phyloP scores from a whole-genome alignment of 2,329 filamentous ascomycete genomes.

The Penicillium frequentans region DNA sequence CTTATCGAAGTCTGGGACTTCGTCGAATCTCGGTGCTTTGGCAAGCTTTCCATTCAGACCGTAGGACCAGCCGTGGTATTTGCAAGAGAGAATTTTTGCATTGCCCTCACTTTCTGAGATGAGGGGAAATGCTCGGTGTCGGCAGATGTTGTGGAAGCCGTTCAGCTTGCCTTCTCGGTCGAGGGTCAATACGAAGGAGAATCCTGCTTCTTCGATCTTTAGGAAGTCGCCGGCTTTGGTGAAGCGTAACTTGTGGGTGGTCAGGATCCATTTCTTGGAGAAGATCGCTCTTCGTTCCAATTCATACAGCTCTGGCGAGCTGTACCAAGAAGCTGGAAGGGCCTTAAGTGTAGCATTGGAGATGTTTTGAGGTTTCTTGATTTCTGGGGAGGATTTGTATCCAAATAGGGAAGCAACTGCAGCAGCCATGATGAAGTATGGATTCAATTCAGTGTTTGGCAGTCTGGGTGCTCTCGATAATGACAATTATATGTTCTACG shows the following conservation, averaged over 20 bases:
- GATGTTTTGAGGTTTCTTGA: not conserved
- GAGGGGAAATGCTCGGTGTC: conserved; percentile 59
- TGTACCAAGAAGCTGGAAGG: conserved; percentile 18
- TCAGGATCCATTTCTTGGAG: conserved; percentile 18
- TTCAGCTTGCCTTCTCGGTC: conserved; percentile 55
- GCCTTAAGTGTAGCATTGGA: conserved; percentile 9
- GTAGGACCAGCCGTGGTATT: conserved; percentile 63
- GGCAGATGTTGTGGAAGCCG: conserved; percentile 61
- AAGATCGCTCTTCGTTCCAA: conserved; percentile 18
- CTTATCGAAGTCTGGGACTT: conserved; percentile 51
- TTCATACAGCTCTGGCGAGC: conserved; percentile 15
- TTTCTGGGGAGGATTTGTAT: conserved; percentile 6
- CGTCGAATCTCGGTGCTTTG: conserved; percentile 58
- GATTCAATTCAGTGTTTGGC: not conserved
- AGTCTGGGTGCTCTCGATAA: not conserved
- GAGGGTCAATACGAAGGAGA: conserved; percentile 44
- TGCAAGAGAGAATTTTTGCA: conserved; percentile 55
- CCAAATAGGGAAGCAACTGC: conserved; percentile 17
- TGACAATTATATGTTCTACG: not conserved
- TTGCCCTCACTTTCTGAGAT: conserved; percentile 51
- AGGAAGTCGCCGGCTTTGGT: conserved; percentile 56
- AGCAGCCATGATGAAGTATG: conserved; percentile 10
- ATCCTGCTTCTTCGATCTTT: conserved; percentile 57
- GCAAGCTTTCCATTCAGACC: conserved; percentile 57
- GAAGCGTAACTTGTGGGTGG: conserved; percentile 38